Evolutionary conservation across 148 eudicot genomes (phyloP).

Genomic region (Selenicereus undatus): DNA sequence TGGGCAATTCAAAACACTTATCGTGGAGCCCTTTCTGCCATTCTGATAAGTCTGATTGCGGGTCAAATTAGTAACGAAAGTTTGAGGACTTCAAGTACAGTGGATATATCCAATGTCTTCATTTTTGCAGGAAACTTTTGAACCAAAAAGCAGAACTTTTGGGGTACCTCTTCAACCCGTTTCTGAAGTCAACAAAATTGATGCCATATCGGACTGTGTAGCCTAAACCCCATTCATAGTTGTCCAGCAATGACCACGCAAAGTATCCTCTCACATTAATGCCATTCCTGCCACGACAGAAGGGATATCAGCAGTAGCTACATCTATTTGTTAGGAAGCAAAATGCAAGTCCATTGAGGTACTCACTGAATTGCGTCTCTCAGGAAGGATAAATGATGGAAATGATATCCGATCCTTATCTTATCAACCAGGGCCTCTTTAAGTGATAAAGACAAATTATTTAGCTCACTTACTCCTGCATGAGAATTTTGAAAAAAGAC

Average conservation of each 20-base stretch:
- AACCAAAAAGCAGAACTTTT: constrained; percentile 36
- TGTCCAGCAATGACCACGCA: constrained; percentile 39
- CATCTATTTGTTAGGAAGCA: not conserved
- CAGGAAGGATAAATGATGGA: constrained; percentile 30
- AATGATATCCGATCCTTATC: constrained; percentile 27
- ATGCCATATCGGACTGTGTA: constrained; percentile 37
- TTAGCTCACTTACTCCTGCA: constrained; percentile 33
- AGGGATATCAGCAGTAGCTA: not conserved
- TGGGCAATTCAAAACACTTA: not conserved
- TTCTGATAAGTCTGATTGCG: not conserved
- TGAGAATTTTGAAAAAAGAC: not conserved
- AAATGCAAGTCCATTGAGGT: constrained; percentile 5
- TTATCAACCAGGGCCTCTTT: constrained; percentile 25
- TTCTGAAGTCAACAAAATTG: constrained; percentile 30
- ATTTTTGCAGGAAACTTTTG: constrained; percentile 22
- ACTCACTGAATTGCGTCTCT: constrained; percentile 36
- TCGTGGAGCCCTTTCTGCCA: not conserved
- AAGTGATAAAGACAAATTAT: constrained; percentile 22
- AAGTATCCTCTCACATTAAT: constrained; percentile 38
- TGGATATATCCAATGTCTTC: not conserved
- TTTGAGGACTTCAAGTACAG: not conserved
- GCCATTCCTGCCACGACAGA: constrained; percentile 24
- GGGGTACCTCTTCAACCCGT: constrained; percentile 33
- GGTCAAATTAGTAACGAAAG: not conserved
- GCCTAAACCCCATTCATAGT: constrained; percentile 33